Evolutionary conservation across 345 rosid species (phyloP), one percentile per base, ranked within the genome.

Genomic region (Moricandia moricandioides): DNA sequence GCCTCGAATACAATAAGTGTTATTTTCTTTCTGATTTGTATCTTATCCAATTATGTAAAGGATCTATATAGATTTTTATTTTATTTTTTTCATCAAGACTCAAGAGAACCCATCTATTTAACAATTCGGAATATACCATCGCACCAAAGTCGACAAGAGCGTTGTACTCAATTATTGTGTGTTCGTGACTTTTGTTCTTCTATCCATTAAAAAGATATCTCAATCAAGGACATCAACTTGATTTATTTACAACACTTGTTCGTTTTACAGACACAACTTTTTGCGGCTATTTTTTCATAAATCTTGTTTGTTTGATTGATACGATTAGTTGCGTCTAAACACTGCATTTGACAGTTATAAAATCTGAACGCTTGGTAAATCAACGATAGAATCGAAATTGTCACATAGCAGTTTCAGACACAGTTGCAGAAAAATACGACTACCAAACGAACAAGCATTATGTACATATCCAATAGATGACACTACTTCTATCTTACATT

Each of bases 1-100:
- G 79, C 79, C 64, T 76, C 79, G 5, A 60, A 7, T 60, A 24
- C n/a, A 57, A 56, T 65, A 17, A 57, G 67, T 40, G 27, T 39
- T n/a, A n/a, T 33, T 5, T 31, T 45, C 1, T 61, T 30, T 60
- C 17, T 27, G 40, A 33, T 34, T 72, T 35, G n/a, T 52, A 39
- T 24, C 39, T 14, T 18, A 18, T 17, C 27, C 67, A 8, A 24
- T 8, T 6, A 24, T 37, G 1, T 6, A 14, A 70, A 30, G 9
- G 27, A 71, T 43, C 9, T 29, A 30, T 18, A 30, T 21, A 60
- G 14, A 40, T 11, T 40, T 30, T 5, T n/a, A n/a, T n/a, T n/a
- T n/a, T n/a, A n/a, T 21, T 40, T 40, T 40, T 30, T 14, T 40
- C 49, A 40, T 40, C 49, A 40, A 12, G 49, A 40, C 49, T 40